Evolutionary conservation across 352 stramenopile genomes (phyloP), one percentile per base, ranked within the genome.

Genomic region (Aphanomyces euteiches): DNA sequence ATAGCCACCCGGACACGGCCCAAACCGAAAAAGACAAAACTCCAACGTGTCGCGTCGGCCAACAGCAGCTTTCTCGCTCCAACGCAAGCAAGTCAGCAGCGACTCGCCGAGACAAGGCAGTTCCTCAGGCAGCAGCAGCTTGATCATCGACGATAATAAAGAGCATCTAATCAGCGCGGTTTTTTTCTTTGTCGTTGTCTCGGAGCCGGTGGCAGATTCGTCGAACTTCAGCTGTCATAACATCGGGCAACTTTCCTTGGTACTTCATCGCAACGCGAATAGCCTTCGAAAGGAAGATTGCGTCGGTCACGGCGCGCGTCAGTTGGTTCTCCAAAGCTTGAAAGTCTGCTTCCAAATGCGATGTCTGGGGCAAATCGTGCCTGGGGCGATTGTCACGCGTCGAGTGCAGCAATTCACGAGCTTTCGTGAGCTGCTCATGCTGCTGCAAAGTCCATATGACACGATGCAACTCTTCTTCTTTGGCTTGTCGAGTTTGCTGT

Each of bases 71-170:
- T 70, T 15, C 21, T 70, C 5, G 64, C 64, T 2, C 64, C 64
- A 3, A 70, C 64, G 3, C 64, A 61, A n/a, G 64, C 64, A 5
- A 70, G 64, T 50, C 48, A 70, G 34, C 45, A 63, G 7, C 45
- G 64, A 1, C 17, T 54, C 41, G 19, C 41, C 8, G 59, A 67
- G 41, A 67, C 59, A 4, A 13, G 40, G 8, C 59, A 43, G 5
- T 34, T 48, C 41, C 21, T 37, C 19, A 54, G 10, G 56, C 10
- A n/a, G 10, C 43, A 63, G 34, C 4, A 8, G 38, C 19, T 34
- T 39, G 17, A n/a, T 34, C n/a, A 34, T 59, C 34, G 17, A 15
- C 50, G 50, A 59, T 59, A 59, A 36, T 19, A 15, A 36, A 36
- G 28, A 28, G 28, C 28, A 28, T 28, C 28, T 28, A 28, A 2